Evolutionary conservation across 225 moss, liverwort and hornwort species (phyloP).

Genomic region (Polytrichum commune): DNA sequence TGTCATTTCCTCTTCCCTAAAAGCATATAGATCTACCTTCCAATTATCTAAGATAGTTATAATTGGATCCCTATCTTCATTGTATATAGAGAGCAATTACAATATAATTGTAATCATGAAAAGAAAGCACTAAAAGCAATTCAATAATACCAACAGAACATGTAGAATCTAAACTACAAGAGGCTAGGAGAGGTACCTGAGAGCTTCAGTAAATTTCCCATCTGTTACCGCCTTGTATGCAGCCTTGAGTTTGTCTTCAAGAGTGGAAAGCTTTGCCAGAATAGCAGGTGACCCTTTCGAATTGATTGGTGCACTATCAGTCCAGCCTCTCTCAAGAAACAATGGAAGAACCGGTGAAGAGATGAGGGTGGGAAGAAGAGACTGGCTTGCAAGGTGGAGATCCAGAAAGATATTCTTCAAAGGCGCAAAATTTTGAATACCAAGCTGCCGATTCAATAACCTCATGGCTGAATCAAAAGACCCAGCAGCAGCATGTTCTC

Average conservation of each 20-base stretch:
- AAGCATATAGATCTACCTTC: too few relatives aligned
- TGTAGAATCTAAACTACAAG: background rate
- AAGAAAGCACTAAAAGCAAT: too few relatives aligned
- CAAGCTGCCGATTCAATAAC: slow-evolving; percentile 75
- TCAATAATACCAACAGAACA: background rate
- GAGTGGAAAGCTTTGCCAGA: slow-evolving; percentile 66
- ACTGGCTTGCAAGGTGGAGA: slow-evolving; percentile 73
- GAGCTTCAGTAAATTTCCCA: slow-evolving; percentile 77
- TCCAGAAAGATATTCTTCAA: slow-evolving; percentile 67
- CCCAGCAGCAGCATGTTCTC: slow-evolving; percentile 91
- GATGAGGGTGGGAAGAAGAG: slow-evolving; percentile 70
- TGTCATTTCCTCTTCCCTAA: too few relatives aligned
- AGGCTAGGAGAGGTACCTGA: slow-evolving; percentile 29
- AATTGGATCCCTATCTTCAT: background rate
- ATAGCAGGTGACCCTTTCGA: slow-evolving; percentile 74
- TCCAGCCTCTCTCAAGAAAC: slow-evolving; percentile 86
- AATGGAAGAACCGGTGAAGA: slow-evolving; percentile 64
- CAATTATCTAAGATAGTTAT: too few relatives aligned
- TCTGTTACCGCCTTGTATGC: slow-evolving; percentile 80
- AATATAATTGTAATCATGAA: too few relatives aligned
- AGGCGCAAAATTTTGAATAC: slow-evolving; percentile 70
- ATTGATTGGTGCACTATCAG: slow-evolving; percentile 64
- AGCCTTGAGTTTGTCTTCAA: slow-evolving; percentile 77
- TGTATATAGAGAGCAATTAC: too few relatives aligned
- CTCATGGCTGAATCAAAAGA: slow-evolving; percentile 92